Evolutionary conservation across 306 rosid genomes (phyloP).

Genomic region (Castanea crenata): DNA sequence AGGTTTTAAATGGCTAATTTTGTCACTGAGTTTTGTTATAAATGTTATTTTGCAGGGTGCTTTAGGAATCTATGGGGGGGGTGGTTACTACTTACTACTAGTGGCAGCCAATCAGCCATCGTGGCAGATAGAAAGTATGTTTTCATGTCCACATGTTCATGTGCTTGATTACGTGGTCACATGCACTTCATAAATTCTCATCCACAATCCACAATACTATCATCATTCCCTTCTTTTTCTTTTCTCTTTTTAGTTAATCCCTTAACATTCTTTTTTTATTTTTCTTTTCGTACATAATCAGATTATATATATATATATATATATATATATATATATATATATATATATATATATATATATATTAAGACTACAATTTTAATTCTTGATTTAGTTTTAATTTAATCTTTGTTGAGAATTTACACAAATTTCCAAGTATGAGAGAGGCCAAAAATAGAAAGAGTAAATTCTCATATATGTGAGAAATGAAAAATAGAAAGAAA

Average conservation of each 20-base stretch:
- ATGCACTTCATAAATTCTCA: background rate
- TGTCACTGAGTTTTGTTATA: background rate
- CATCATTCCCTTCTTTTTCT: background rate
- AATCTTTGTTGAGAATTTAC: too few relatives aligned
- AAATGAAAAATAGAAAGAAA: too few relatives aligned
- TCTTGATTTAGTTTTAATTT: too few relatives aligned
- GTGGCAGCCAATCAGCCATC: background rate
- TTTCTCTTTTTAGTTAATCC: background rate
- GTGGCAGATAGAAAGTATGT: background rate
- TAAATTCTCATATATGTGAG: too few relatives aligned
- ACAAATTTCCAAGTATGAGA: too few relatives aligned
- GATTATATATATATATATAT: too few relatives aligned
- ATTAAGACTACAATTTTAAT: too few relatives aligned
- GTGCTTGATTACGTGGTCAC: constrained; percentile 1
- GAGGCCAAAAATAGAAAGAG: too few relatives aligned
- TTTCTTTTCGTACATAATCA: background rate
- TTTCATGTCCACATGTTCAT: constrained; percentile 3
- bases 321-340: too few relatives aligned
- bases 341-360: too few relatives aligned
- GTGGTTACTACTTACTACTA: background rate
- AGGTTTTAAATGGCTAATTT: background rate
- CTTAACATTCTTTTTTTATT: background rate
- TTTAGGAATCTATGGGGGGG: background rate
- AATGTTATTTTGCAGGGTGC: background rate
- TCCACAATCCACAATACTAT: background rate